Percentiles rank a stretch among this genome's conserved stretches.
Conservation (phyloP, 2,329 filamentous ascomycete species). For the Neopestalotiopsis sp. region DNA sequence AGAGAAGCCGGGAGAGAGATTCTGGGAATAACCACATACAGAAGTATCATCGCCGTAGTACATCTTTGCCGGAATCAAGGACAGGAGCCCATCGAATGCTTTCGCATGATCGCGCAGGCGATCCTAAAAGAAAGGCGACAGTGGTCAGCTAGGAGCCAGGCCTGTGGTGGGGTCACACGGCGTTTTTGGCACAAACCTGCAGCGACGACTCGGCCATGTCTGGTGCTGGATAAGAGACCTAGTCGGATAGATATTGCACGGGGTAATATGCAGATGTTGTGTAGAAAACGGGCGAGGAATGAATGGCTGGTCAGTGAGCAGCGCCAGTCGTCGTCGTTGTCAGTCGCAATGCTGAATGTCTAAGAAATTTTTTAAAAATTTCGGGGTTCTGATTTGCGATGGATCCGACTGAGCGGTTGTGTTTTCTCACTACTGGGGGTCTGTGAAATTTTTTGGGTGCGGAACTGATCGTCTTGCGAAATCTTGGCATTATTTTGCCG, state of each 20-base stretch:
- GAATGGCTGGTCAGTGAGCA: neutral
- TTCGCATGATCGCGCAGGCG: constrained; percentile 66
- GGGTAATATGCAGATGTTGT: neutral
- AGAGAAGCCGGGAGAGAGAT: neutral
- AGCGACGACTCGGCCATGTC: constrained; percentile 33
- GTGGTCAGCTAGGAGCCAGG: constrained; percentile 17
- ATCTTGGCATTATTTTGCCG: constrained; percentile 19
- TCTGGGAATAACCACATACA: constrained; percentile 60
- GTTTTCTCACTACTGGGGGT: neutral
- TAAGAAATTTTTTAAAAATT: neutral
- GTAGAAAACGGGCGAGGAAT: neutral
- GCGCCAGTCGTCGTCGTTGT: constrained; percentile 2
- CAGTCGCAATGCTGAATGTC: neutral
- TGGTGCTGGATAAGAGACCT: neutral
- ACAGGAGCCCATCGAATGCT: constrained; percentile 86
- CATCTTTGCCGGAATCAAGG: constrained; percentile 86
- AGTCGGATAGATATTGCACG: neutral
- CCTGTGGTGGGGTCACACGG: constrained; percentile 7
- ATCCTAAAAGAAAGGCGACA: constrained; percentile 45
- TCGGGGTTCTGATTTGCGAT: neutral
- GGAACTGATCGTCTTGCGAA: constrained; percentile 16
- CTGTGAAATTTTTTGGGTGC: constrained; percentile 18
- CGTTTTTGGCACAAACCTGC: constrained; percentile 29
- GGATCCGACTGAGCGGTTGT: neutral
- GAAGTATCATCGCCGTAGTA: constrained; percentile 88